Percentiles rank a stretch among this genome's conserved stretches.
Conservation (phyloP, 75 land plant genomes). For the Pseudotsuga menziesii region DNA sequence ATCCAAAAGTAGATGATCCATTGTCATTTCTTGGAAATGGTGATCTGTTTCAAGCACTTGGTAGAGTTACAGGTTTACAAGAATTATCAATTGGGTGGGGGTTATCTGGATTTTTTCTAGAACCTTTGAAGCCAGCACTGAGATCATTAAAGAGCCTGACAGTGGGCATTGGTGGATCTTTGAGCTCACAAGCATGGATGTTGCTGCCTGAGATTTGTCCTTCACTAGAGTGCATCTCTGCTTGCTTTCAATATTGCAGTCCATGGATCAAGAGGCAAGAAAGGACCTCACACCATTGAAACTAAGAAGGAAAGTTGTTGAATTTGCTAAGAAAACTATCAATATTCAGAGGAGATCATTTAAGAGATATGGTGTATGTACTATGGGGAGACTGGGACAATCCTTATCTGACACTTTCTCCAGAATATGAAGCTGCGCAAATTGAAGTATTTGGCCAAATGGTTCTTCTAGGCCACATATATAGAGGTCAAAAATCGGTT, state of each 20-base stretch:
- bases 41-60: too few species aligned
- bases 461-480: slow-evolving; percentile 83
- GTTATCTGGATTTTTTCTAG: too few species aligned
- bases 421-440: slow-evolving; percentile 99
- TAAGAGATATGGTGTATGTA: slow-evolving; percentile 92
- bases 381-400: slow-evolving; percentile 95
- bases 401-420: slow-evolving; percentile 88
- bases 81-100: too few species aligned
- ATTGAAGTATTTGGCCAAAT: slow-evolving; percentile 93
- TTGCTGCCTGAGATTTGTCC: slow-evolving; percentile 34
- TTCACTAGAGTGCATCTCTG: slow-evolving; percentile 32
- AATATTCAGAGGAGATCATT: slow-evolving; percentile 82
- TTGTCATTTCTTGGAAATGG: too few species aligned
- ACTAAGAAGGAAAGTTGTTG: slow-evolving; percentile 86
- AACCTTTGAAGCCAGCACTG: too few species aligned
- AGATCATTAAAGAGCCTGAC: too few species aligned
- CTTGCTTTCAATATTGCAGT: slow-evolving; percentile 74
- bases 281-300: slow-evolving; percentile 80
- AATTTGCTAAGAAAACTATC: slow-evolving; percentile 89
- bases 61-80: too few species aligned
- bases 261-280: slow-evolving; percentile 78
- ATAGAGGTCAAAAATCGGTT: slow-evolving; percentile 92
- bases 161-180: slow-evolving; percentile 48
- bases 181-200: slow-evolving; percentile 18
- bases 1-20: too few species aligned